Conservation (phyloP, 352 stramenopile species). For the Phytopythium montanum region DNA sequence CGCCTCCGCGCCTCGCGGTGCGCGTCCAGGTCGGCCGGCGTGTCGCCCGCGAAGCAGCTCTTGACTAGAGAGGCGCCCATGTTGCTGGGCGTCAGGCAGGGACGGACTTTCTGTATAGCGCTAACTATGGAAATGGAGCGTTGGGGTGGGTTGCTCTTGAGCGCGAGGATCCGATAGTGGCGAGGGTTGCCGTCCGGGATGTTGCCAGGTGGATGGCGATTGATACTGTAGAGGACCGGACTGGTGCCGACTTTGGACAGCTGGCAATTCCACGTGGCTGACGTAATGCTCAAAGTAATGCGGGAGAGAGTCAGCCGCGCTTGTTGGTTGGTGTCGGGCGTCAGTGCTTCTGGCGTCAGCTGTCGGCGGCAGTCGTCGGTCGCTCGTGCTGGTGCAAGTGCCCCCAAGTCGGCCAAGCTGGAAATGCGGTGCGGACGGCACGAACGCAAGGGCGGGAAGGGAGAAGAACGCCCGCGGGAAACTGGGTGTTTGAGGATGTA, state of each 20-base stretch:
- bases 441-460: not conserved
- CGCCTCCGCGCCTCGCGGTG: constrained; percentile 19
- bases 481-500: not conserved
- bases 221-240: not conserved
- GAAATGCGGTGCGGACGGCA: not conserved
- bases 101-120: not conserved
- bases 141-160: not conserved
- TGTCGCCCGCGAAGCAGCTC: constrained; percentile 28
- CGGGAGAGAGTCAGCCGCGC: not conserved
- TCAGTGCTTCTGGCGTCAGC: too few species aligned
- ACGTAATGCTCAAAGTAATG: constrained; percentile 5
- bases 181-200: not conserved
- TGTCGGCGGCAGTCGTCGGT: too few species aligned
- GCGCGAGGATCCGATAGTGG: too few species aligned
- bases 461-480: too few species aligned
- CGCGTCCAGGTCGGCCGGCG: constrained; percentile 8
- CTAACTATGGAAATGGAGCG: not conserved
- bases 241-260: not conserved
- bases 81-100: not conserved
- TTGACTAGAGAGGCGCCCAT: constrained; percentile 43
- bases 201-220: not conserved
- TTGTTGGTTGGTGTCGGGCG: too few species aligned
- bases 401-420: too few species aligned
- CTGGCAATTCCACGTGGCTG: not conserved
- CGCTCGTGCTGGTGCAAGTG: too few species aligned